Conservation (phyloP, 148 eudicot species). For the Chenopodium berlandieri region DNA sequence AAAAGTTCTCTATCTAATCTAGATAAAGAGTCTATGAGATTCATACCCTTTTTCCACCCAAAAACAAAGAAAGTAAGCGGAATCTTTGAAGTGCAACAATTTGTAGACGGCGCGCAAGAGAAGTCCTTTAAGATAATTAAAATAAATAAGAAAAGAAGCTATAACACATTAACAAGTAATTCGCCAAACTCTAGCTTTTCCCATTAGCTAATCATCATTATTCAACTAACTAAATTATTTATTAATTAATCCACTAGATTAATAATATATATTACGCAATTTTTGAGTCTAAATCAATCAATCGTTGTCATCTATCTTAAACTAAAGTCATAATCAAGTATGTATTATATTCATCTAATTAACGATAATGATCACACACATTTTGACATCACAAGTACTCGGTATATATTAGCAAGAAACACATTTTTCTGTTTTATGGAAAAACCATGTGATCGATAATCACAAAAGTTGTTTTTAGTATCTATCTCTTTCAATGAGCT, state of each 20-base stretch:
- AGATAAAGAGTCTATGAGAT: no score
- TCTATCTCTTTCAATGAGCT: neutral
- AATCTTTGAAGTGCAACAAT: no score
- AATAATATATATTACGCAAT: neutral
- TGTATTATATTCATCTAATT: constrained; percentile 2
- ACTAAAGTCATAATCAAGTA: constrained; percentile 21
- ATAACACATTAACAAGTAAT: neutral
- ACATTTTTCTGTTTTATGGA: neutral
- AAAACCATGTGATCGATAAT: neutral
- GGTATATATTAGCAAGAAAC: neutral
- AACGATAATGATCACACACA: neutral
- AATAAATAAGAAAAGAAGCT: neutral
- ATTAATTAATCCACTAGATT: neutral
- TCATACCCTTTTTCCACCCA: neutral
- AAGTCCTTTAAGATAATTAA: constrained; percentile 2
- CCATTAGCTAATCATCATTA: constrained; percentile 18
- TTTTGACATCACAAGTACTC: neutral
- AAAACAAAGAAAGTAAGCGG: neutral
- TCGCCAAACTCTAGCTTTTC: constrained; percentile 23
- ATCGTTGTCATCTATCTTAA: constrained; percentile 13
- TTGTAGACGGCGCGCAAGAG: constrained; percentile 7
- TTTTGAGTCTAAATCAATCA: constrained; percentile 22
- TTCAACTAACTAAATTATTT: neutral
- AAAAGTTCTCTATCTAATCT: no score
- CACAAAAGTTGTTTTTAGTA: neutral